Base-by-base conservation (phyloP, 2,329 filamentous ascomycete genomes). In the Trichoderma cornu-damae region DNA sequence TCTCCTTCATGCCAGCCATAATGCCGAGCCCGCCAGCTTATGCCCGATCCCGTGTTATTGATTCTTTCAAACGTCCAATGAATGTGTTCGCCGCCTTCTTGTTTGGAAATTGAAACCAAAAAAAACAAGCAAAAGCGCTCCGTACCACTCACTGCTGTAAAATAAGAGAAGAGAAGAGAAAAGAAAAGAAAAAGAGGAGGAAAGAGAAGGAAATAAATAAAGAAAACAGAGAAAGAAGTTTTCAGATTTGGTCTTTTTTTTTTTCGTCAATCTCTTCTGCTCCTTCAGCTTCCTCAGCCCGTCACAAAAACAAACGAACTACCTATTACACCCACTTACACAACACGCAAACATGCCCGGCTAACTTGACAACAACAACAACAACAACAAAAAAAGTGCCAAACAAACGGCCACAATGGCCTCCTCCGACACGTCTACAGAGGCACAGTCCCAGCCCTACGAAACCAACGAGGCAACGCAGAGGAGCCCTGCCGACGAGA, bases 21-120 rank as follows among this genome's bases (percentile, higher is more conserved):
- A 55, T 55, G 30, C 51, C 51, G 51, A 55, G 42, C 42, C 51
- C 51, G 51, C 51, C 35, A 22, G 51, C 51, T 55, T 55, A 55
- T 47, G 24, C 40, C 51, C 51, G 51, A 55, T 46, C n/a, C n/a
- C n/a, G n/a, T 20, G 24, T 18, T 32, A n/a, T 55, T 38, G 14
- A n/a, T 30, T 47, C 8, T 14, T 30, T 50, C 34, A 37, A 44
- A 38, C 32, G 24, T 12, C 40, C 42, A 47, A 55, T 55, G 14
- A 55, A 30, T 18, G 46, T 28, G 26, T 24, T 16, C 44, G 42
- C n/a, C 30, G 32, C 42, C 40, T 22, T 55, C 24, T 16, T 8
- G 7, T 26, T 55, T 30, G 32, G 26, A 46, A 30, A 37, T 55
- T 37, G 32, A 47, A 20, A 30, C 30, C 28, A 40, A 28, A 20